Evolutionary conservation across 169 alveolate species (phyloP).

Genomic region (Cryptosporidium bovis): DNA sequence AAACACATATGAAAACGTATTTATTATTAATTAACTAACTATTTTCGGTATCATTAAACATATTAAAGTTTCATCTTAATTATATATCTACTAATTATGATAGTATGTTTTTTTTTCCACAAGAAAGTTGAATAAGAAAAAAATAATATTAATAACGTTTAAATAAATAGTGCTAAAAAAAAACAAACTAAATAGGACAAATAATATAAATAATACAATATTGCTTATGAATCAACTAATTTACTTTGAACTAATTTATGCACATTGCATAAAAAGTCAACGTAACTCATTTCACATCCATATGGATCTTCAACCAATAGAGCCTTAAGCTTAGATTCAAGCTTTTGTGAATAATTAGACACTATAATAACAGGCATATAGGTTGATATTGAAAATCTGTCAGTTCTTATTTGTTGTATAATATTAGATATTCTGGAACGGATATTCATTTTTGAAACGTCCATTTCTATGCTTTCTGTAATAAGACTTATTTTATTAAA

Average conservation of each 20-base stretch:
- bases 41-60: too few relatives aligned
- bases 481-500: conserved; percentile 3
- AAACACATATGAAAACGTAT: conserved; percentile 4
- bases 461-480: background rate
- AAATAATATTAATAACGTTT: background rate
- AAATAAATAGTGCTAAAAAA: background rate
- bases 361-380: conserved; percentile 42
- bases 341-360: conserved; percentile 3
- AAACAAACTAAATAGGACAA: background rate
- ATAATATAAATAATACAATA: background rate
- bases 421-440: conserved; percentile 23
- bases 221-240: conserved; percentile 47
- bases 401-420: conserved; percentile 54
- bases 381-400: conserved; percentile 12
- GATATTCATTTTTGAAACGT: background rate
- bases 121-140: background rate
- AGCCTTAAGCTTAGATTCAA: conserved; percentile 54
- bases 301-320: conserved; percentile 65
- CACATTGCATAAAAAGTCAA: conserved; percentile 60
- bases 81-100: too few relatives aligned
- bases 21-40: background rate
- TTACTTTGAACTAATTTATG: conserved; percentile 70
- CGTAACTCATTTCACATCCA: conserved; percentile 65
- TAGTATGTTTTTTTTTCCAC: background rate
- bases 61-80: too few relatives aligned